Evolutionary conservation across 495 filamentous ascomycete genomes (phyloP), one percentile per base, ranked within the genome.

Genomic region (Letharia columbiana): DNA sequence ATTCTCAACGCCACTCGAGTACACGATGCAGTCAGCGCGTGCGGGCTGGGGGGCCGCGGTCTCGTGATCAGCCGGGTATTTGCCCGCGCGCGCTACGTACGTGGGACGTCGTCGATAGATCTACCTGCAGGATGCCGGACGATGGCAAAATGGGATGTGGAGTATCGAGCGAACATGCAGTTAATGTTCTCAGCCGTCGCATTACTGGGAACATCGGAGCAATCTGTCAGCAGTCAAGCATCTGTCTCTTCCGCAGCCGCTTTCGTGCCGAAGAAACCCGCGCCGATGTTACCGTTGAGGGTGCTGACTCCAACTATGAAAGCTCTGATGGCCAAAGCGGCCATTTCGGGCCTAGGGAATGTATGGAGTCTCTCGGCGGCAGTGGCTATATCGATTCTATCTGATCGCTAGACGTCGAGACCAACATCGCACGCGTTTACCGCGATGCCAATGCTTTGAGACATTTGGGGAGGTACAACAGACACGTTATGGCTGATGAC

Each of bases 381-480:
- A 83, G 91, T 1, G 88, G 89, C 8, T 91, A 89, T 67, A 83
- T 90, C 62, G 83, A 90, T 45, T 12, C 54, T 60, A n/a, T 39
- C 8, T 63, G 20, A 20, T 41, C 39, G 4, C 12, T 50, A 28
- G 77, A 78, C 62, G 73, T 74, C 23, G 82, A 84, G 45, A 73
- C 87, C 61, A 91, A 90, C 64, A 75, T 91, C 33, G 79, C 86
- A 11, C 75, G 88, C 13, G 75, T 91, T 12, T 81, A 85, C 67
- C 79, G 89, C 10, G 89, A 91, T 70, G 84, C 81, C 1, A 77
- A 81, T 8, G 86, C 89, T 4, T 78, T 86, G 42, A 79, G 82
- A n/a, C 37, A 90, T 90, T 63, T 91, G 89, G 87, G 89, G 91
- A 71, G 89, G 89, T 7, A 91, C 89, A 3, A 89, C 86, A 12